These are phyloP conservation scores for Solanum bukasovii DNA, from an alignment of 257 asterid genomes.

Conservation along the genomic window DNA sequence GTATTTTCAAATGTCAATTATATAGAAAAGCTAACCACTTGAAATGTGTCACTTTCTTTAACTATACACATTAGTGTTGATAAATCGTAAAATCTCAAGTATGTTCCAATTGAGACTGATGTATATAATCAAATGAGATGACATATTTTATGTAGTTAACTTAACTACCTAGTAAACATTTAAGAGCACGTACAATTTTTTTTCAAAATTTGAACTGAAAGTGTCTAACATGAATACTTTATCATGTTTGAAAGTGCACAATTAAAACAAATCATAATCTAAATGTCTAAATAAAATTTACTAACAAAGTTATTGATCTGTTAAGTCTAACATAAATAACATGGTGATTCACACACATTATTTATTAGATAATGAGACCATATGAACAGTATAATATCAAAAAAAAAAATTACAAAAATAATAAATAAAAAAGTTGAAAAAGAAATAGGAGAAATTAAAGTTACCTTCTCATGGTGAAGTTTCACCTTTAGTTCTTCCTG, in stretches of 20 bases:
- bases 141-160: not conserved
- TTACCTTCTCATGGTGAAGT: not conserved
- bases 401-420: not conserved
- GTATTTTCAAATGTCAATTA: not conserved
- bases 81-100: not conserved
- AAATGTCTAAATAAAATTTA: not conserved
- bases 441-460: not conserved
- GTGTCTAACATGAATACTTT: not conserved
- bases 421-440: not conserved
- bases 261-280: not conserved
- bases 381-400: not conserved
- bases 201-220: not conserved
- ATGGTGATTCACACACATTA: not conserved
- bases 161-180: not conserved
- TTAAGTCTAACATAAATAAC: too few relatives aligned
- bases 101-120: not conserved
- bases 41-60: not conserved
- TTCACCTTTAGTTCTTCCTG: not conserved
- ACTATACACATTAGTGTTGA: not conserved
- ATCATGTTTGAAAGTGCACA: not conserved
- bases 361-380: not conserved
- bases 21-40: not conserved
- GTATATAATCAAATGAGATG: not conserved
- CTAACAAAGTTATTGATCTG: not conserved
- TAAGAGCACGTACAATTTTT: not conserved